Evolutionary conservation across 371 early-diverging fungal genomes (phyloP).

Genomic region (Apophysomyces variabilis): DNA sequence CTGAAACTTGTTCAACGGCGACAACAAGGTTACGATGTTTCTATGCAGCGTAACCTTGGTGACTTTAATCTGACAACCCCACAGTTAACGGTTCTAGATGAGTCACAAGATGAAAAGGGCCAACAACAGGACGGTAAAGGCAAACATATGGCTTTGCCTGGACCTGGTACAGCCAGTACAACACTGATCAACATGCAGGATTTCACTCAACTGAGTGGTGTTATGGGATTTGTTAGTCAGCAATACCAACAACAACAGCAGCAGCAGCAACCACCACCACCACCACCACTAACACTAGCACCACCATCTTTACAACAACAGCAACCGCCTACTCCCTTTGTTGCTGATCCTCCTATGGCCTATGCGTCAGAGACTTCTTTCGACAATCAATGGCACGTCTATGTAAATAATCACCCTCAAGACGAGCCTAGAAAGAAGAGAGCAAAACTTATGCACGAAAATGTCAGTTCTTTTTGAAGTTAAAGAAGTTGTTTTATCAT

Average conservation of each 20-base stretch:
- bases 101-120: neutral
- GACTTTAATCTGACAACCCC: neutral
- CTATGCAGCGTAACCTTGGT: neutral
- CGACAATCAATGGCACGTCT: slow-evolving; percentile 7
- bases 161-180: neutral
- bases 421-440: slow-evolving; percentile 6
- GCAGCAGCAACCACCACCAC: neutral
- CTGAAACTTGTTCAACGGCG: slow-evolving; percentile 33
- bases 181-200: slow-evolving; percentile 11
- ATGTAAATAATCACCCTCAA: slow-evolving; percentile 8
- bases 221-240: slow-evolving; percentile 10
- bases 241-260: neutral
- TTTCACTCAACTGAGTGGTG: slow-evolving; percentile 2
- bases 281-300: no score
- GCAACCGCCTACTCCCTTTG: neutral
- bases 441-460: slow-evolving; percentile 6
- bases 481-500: neutral
- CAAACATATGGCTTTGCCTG: neutral
- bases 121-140: slow-evolving; percentile 1
- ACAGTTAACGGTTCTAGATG: neutral
- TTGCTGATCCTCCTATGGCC: neutral
- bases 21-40: neutral
- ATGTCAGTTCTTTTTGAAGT: neutral
- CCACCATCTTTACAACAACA: neutral
- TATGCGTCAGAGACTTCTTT: neutral